phyloP scores from a whole-genome alignment of 2,329 filamentous ascomycete species.

The Samsoniella hepiali region DNA sequence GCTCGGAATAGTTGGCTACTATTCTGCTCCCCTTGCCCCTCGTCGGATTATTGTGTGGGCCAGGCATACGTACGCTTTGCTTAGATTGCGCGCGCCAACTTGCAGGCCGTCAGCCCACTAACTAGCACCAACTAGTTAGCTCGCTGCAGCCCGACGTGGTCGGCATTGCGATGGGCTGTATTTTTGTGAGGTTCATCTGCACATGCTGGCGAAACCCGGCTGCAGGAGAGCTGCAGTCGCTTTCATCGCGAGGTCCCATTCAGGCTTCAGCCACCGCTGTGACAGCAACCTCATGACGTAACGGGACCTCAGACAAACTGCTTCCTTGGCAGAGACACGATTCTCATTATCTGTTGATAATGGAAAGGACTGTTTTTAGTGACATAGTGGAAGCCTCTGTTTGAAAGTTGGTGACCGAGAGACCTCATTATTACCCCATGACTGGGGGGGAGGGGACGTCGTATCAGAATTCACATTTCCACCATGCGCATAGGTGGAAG shows the following conservation, averaged over 20 bases:
- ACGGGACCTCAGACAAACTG: background rate
- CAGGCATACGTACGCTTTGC: constrained; percentile 11
- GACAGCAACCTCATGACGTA: background rate
- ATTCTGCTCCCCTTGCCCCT: background rate
- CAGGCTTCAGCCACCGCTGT: background rate
- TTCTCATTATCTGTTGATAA: background rate
- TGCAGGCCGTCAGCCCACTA: constrained; percentile 2
- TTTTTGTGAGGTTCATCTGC: background rate
- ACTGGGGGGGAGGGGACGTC: background rate
- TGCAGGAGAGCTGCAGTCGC: background rate
- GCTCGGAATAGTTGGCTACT: background rate
- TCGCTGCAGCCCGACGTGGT: constrained; percentile 1
- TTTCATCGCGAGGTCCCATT: background rate
- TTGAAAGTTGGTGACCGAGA: background rate
- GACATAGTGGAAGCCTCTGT: background rate
- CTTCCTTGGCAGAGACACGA: too few species aligned
- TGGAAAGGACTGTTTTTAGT: too few species aligned
- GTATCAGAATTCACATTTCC: background rate
- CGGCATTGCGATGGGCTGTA: background rate
- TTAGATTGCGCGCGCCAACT: constrained; percentile 8
- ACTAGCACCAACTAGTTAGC: background rate
- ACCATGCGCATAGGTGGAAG: background rate
- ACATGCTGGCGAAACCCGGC: background rate
- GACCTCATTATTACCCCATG: background rate
- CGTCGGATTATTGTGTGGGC: background rate